A percentile compares a stretch with the other conserved stretches of the same genome.
phyloP scores from a whole-genome alignment of 371 early-diverging fungal genomes.

The Funneliformis caledonium region DNA sequence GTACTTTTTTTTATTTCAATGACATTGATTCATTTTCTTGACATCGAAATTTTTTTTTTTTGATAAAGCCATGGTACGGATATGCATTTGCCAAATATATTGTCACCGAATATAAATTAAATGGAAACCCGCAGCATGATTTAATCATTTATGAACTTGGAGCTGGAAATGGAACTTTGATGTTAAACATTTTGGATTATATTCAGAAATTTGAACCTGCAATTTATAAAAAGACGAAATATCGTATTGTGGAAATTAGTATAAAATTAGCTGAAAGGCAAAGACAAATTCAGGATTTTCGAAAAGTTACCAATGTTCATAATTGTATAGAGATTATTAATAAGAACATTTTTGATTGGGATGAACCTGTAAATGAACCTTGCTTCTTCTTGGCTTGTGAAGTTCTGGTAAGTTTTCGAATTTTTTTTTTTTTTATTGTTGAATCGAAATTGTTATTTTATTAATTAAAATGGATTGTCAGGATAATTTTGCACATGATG shows the following conservation, averaged over 20 bases:
- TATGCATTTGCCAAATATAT: slow-evolving; percentile 91
- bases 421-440: slow-evolving; percentile 29
- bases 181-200: slow-evolving; percentile 91
- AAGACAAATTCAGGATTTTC: slow-evolving; percentile 49
- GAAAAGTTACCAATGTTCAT: slow-evolving; percentile 50
- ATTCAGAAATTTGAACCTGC: slow-evolving; percentile 77
- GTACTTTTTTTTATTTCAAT: neutral
- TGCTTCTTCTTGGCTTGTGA: slow-evolving; percentile 95
- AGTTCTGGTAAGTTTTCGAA: slow-evolving; percentile 74
- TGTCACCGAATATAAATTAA: slow-evolving; percentile 75
- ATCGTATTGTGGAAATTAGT: slow-evolving; percentile 93
- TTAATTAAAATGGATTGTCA: slow-evolving; percentile 41
- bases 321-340: slow-evolving; percentile 79
- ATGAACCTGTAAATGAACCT: slow-evolving; percentile 65
- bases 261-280: slow-evolving; percentile 76
- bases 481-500: slow-evolving; percentile 96
- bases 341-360: slow-evolving; percentile 91
- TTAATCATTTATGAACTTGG: slow-evolving; percentile 95
- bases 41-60: neutral
- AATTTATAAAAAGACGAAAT: slow-evolving; percentile 78
- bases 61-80: slow-evolving; percentile 84
- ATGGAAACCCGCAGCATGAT: slow-evolving; percentile 58
- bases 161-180: slow-evolving; percentile 96
- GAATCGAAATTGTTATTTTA: slow-evolving; percentile 41
- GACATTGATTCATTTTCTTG: neutral